These are phyloP conservation scores for Backusella circina DNA, from an alignment of 192 early-diverging fungal species.

Conservation along the genomic window DNA sequence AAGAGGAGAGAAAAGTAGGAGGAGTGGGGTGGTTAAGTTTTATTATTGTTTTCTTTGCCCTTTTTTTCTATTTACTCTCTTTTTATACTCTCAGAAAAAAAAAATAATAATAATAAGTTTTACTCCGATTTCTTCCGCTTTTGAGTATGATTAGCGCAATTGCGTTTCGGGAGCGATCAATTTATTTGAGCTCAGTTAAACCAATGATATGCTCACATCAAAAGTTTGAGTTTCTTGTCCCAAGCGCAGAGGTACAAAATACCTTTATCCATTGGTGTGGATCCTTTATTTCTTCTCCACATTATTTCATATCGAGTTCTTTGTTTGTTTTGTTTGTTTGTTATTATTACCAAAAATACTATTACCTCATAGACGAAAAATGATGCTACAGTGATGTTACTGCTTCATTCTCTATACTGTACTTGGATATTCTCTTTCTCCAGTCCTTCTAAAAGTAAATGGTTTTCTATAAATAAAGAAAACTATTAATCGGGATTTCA, in stretches of 20 bases:
- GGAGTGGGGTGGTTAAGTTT: neutral
- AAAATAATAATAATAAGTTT: neutral
- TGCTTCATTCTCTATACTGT: neutral
- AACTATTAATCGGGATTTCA: neutral
- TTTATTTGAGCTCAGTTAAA: slow-evolving; percentile 3
- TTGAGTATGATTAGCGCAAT: neutral
- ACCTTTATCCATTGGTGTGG: neutral
- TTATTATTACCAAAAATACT: neutral
- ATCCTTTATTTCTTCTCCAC: neutral
- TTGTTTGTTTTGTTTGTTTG: neutral
- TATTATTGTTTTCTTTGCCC: slow-evolving; percentile 1
- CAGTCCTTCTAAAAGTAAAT: neutral
- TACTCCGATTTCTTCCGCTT: neutral
- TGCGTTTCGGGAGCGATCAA: neutral
- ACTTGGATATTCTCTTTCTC: neutral
- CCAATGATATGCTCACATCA: neutral
- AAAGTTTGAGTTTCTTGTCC: neutral
- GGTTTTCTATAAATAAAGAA: neutral
- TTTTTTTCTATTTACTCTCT: neutral
- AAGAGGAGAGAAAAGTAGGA: neutral
- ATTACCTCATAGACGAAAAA: neutral
- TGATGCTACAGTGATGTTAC: neutral
- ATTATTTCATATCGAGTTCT: neutral
- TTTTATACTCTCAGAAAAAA: neutral
- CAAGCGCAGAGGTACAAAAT: neutral